Evolutionary conservation across 371 early-diverging fungal species (phyloP).

Genomic region (Mortierella sp.): DNA sequence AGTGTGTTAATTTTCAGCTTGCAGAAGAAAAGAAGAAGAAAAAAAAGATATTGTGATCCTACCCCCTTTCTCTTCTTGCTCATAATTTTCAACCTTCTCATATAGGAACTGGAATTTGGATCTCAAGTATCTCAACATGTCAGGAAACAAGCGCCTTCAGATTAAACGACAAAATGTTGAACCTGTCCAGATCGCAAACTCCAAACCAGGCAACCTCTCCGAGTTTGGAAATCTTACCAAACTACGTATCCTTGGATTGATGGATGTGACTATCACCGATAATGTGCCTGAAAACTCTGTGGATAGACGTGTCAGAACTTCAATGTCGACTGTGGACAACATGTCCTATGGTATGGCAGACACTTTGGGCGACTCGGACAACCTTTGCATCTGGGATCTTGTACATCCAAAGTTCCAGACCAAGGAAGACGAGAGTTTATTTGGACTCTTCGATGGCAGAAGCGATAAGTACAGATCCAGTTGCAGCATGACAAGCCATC

Average conservation of each 20-base stretch:
- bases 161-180: conserved; percentile 79
- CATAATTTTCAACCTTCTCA: background rate
- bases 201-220: conserved; percentile 71
- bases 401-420: conserved; percentile 85
- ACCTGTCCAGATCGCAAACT: conserved; percentile 36
- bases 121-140: conserved; percentile 90
- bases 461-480: conserved; percentile 69
- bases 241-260: conserved; percentile 85
- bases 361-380: conserved; percentile 73
- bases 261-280: conserved; percentile 89
- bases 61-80: too few species aligned
- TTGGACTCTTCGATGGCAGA: conserved; percentile 90
- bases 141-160: conserved; percentile 91
- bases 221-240: conserved; percentile 83
- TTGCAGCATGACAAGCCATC: conserved; percentile 70
- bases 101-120: conserved; percentile 90
- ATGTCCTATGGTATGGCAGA: conserved; percentile 93
- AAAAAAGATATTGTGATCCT: too few species aligned
- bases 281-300: conserved; percentile 86
- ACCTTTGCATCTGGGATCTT: conserved; percentile 83
- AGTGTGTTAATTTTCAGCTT: conserved; percentile 4
- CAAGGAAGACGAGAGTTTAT: conserved; percentile 87
- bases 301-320: conserved; percentile 88
- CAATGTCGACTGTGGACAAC: conserved; percentile 82
- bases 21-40: too few species aligned